phyloP scores from a whole-genome alignment of 2,329 filamentous ascomycete genomes.

The Trichoderma simmonsii region DNA sequence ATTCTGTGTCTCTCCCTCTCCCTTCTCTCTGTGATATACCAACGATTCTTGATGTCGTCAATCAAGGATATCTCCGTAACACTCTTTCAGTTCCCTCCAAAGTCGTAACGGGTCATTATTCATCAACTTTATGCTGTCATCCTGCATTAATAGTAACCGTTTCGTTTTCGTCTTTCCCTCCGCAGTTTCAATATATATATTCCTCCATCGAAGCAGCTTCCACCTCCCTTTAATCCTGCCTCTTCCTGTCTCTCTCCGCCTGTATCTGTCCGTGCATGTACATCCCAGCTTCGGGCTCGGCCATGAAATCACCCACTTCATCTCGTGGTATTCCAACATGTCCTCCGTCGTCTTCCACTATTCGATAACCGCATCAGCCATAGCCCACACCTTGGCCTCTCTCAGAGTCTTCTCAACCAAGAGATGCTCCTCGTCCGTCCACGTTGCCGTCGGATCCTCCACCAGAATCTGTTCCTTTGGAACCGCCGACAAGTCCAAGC shows the following conservation, averaged over 20 bases:
- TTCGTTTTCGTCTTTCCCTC: no score
- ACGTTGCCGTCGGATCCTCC: not conserved
- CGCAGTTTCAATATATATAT: not conserved
- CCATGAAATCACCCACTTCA: not conserved
- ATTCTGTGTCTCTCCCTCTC: not conserved
- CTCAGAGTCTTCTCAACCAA: slow-evolving; percentile 24
- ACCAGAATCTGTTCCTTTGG: not conserved
- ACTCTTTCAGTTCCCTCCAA: not conserved
- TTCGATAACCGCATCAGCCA: slow-evolving; percentile 41
- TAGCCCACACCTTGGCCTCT: slow-evolving; percentile 41
- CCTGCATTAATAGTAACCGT: not conserved
- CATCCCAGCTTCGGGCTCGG: not conserved
- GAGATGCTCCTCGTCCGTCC: slow-evolving; percentile 18
- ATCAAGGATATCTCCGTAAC: not conserved
- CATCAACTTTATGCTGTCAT: not conserved
- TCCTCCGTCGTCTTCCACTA: slow-evolving; percentile 22
- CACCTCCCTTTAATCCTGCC: no score
- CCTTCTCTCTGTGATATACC: not conserved
- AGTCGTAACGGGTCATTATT: not conserved
- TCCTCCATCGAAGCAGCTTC: not conserved
- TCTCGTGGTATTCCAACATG: not conserved
- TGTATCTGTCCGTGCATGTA: not conserved
- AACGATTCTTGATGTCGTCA: not conserved
- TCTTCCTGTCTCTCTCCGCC: not conserved
- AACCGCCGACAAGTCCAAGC: slow-evolving; percentile 38